These are phyloP conservation scores for Trifolium subterraneum DNA, from an alignment of 306 rosid genomes.

Conservation along the genomic window DNA sequence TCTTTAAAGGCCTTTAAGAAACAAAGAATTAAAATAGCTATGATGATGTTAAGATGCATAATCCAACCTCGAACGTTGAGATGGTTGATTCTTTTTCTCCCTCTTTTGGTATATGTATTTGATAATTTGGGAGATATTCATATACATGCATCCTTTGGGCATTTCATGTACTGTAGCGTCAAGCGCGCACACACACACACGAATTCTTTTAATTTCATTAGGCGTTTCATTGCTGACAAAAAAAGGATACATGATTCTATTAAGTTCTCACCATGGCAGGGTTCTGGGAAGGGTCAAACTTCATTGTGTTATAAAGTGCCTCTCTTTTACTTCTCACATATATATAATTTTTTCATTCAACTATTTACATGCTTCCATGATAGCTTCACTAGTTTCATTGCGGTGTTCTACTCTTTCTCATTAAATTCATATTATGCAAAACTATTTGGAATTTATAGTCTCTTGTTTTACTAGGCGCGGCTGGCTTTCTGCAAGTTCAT, in stretches of 20 bases:
- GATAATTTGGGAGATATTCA: background rate
- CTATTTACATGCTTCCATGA: conserved; percentile 12
- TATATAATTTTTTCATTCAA: background rate
- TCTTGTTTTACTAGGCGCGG: conserved; percentile 72
- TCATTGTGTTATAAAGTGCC: background rate
- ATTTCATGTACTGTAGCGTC: conserved; percentile 26
- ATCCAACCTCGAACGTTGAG: conserved; percentile 24
- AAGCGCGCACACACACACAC: too few relatives aligned
- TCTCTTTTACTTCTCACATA: conserved; percentile 1
- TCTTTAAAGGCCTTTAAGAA: conserved; percentile 28
- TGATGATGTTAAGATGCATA: conserved; percentile 5
- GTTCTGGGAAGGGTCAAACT: background rate
- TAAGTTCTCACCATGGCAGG: background rate
- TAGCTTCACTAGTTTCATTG: background rate
- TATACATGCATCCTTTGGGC: conserved; percentile 10
- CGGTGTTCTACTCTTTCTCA: conserved; percentile 7
- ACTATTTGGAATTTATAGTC: conserved; percentile 32
- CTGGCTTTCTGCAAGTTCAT: conserved; percentile 97
- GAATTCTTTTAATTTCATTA: conserved; percentile 17
- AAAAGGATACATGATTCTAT: background rate
- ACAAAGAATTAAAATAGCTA: conserved; percentile 13
- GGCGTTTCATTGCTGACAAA: too few relatives aligned
- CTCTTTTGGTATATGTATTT: background rate
- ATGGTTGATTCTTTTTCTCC: background rate
- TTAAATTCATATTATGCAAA: conserved; percentile 32